These are phyloP conservation scores for Teratosphaeriaceae sp. DNA, from an alignment of 2,329 filamentous ascomycete genomes.

Conservation along the genomic window DNA sequence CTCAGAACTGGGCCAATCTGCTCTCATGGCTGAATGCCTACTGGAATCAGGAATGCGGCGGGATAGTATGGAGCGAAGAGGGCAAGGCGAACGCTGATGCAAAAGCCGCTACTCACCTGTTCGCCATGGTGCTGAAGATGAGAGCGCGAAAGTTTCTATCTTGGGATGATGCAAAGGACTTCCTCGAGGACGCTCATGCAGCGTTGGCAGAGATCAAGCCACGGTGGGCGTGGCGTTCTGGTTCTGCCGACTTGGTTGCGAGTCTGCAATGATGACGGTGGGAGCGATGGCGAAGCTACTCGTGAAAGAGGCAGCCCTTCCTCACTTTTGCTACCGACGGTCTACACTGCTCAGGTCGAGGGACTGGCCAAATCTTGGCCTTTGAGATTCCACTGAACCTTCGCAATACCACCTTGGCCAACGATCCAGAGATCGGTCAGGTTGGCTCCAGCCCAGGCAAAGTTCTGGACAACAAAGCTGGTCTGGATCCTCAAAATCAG, in stretches of 20 bases:
- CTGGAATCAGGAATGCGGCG: slow-evolving; percentile 3
- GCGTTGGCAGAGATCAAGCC: slow-evolving; percentile 5
- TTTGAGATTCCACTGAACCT: slow-evolving; percentile 32
- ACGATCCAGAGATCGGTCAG: slow-evolving; percentile 36
- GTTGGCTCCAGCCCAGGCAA: slow-evolving; percentile 36
- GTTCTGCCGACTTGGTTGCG: not conserved
- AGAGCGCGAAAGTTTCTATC: not conserved
- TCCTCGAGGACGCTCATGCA: slow-evolving; percentile 1
- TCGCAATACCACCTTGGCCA: slow-evolving; percentile 34
- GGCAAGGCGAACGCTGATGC: slow-evolving; percentile 3
- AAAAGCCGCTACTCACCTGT: slow-evolving; percentile 2
- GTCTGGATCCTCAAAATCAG: slow-evolving; percentile 37
- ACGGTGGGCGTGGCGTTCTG: slow-evolving; percentile 2
- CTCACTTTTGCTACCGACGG: too few species aligned
- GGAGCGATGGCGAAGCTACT: not conserved
- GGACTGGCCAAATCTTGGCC: slow-evolving; percentile 25
- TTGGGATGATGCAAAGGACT: slow-evolving; percentile 3
- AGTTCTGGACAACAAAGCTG: slow-evolving; percentile 40
- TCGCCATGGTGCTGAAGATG: slow-evolving; percentile 4
- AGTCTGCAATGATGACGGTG: not conserved
- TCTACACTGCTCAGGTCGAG: not conserved
- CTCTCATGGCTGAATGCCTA: slow-evolving; percentile 2
- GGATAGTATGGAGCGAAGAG: not conserved
- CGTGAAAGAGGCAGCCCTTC: too few species aligned
- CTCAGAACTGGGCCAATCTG: slow-evolving; percentile 5